Evolutionary conservation across 148 eudicot species (phyloP), one percentile per base, ranked within the genome.

Genomic region (Rhododendron vialii): DNA sequence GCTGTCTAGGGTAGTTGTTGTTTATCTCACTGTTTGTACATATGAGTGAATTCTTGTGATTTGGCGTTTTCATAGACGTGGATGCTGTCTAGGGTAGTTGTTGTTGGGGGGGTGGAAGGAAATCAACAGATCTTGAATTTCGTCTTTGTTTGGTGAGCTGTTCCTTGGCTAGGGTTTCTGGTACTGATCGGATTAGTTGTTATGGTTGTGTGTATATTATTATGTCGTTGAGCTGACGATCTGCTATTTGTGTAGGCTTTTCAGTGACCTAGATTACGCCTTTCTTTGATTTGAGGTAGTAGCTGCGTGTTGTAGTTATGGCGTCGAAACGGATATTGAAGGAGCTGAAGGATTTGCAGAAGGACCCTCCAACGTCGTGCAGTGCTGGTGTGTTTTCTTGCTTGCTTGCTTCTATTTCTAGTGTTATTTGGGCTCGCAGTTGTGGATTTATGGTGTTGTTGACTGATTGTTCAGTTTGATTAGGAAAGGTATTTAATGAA

Each of bases 311-410:
- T 73, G 30, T 69, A 8, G 35, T 47, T 3, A 89, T 89, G 91
- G 91, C 91, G 36, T 89, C 90, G 41, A 89, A 87, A 82, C 86
- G 90, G 61, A 89, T 89, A 43, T 83, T 89, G 88, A 89, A 89
- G 87, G 90, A 89, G 89, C 90, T 89, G 65, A 89, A 89, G 87
- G 90, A 89, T 89, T 84, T 89, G 87, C 90, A 89, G 90, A 89
- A 89, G 90, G 90, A 89, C 36, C 90, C 90, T 81, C 90, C 90
- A 4, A 89, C 90, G 4, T 89, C 90, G 14, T 89, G 90, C 90
- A 89, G 90, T 45, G 90, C 90, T 17, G 90, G 90, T 90, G 78
- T 69, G 84, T 43, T 53, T 30, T 81, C 26, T 20, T 30, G 78
- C 13, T 35, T 33, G 76, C 9, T 35, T 33, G 76, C 9, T 71